Evolutionary conservation across 2,329 filamentous ascomycete species (phyloP), one percentile per base, ranked within the genome.

Genomic region (Fusarium scirpi): DNA sequence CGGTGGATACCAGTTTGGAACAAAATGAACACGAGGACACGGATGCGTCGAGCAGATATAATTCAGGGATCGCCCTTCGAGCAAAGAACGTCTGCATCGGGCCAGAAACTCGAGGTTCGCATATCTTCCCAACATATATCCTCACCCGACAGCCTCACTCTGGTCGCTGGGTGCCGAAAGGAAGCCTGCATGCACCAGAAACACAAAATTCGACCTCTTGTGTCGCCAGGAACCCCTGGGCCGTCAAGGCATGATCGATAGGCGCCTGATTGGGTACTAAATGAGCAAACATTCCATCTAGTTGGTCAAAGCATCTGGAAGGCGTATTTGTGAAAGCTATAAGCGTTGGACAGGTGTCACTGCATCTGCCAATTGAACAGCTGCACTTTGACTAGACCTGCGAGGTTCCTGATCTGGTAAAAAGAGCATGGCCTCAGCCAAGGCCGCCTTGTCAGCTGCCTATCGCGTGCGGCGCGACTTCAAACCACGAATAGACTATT

Each of bases 121-220:
- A 64, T 51, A 46, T 49, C 27, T 30, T 51, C 53, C 53, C 48
- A 66, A 40, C 25, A 34, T 43, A 38, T 27, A 30, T 56, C 47
- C 24, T 56, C 38, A n/a, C 47, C 40, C 67, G 71, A 64, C 71
- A 70, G 71, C 71, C 71, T 74, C 69, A 74, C 58, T 74, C 58
- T 62, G 41, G 18, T 58, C 49, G 52, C 51, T 62, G 49, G 59
- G 59, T 49, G 56, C 60, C 53, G 55, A 58, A 41, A 66, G 68
- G 46, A 57, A 54, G 40, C 51, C 58, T 20, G 51, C 54, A 71
- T 70, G 63, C 63, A 71, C 12, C n/a, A 44, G 30, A 53, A 34
- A 38, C 60, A 66, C 56, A 66, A 56, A 58, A 49, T 25, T 43
- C 43, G 44, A 59, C 68, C 68, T 69, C 54, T 69, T 43, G 56